Percentiles rank a stretch among this genome's conserved stretches.
Evolutionary conservation across 1,139 yeast genomes (phyloP).

Genomic region (Pichia sp.): DNA sequence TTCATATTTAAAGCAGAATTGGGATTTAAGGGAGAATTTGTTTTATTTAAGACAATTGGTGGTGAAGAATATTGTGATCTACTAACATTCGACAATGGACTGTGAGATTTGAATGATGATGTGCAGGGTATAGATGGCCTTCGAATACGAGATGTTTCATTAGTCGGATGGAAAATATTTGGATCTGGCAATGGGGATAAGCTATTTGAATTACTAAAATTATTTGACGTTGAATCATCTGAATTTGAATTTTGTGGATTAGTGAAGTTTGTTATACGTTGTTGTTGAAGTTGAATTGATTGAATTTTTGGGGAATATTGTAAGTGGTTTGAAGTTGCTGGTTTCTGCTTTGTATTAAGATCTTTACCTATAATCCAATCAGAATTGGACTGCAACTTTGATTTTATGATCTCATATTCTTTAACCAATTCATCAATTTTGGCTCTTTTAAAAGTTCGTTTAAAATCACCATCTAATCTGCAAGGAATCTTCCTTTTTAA

Average conservation of each 20-base stretch:
- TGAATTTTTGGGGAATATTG: background rate
- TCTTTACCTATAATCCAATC: background rate
- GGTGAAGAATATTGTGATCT: slow-evolving; percentile 1
- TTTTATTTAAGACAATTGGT: background rate
- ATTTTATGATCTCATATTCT: slow-evolving; percentile 51
- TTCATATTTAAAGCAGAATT: background rate
- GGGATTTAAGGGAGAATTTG: background rate
- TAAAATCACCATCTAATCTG: slow-evolving; percentile 70
- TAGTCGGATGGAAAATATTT: slow-evolving; percentile 1
- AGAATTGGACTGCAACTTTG: slow-evolving; percentile 37
- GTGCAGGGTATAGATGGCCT: background rate
- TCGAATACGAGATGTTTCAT: background rate
- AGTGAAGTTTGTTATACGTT: background rate
- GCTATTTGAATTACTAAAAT: background rate
- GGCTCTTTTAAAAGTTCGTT: slow-evolving; percentile 83
- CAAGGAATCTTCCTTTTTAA: slow-evolving; percentile 62
- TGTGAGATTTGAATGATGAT: background rate
- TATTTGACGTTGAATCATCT: background rate
- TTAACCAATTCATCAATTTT: slow-evolving; percentile 77
- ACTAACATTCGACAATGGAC: background rate
- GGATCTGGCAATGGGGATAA: slow-evolving; percentile 8
- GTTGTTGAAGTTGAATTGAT: background rate
- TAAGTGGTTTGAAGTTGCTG: background rate
- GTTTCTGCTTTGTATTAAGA: background rate
- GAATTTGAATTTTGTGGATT: background rate